Evolutionary conservation across 2,329 filamentous ascomycete genomes (phyloP).

Genomic region (Dactylellina drechsleri): DNA sequence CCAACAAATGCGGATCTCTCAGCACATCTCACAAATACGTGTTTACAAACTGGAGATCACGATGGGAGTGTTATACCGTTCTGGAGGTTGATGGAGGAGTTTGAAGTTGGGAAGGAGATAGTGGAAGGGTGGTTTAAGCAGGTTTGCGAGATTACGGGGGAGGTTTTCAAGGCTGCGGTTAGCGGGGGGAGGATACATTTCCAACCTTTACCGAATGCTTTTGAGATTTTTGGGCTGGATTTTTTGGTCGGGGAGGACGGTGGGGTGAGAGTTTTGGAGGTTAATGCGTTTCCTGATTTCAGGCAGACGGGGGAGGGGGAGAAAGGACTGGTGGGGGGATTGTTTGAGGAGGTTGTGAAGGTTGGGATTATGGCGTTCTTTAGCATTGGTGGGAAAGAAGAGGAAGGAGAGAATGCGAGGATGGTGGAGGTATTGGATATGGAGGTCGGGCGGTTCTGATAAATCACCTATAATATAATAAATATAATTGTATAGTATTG

Average conservation of each 20-base stretch:
- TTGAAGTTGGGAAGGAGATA: conserved; percentile 62
- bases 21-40: conserved; percentile 92
- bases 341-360: conserved; percentile 80
- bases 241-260: conserved; percentile 79
- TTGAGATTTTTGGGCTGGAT: conserved; percentile 91
- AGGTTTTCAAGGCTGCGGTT: conserved; percentile 87
- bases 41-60: conserved; percentile 74
- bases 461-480: too few species aligned
- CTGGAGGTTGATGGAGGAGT: conserved; percentile 69
- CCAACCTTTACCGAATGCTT: conserved; percentile 83
- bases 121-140: conserved; percentile 75
- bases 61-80: conserved; percentile 78
- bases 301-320: conserved; percentile 84
- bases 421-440: conserved; percentile 57
- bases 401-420: conserved; percentile 57
- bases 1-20: conserved; percentile 66
- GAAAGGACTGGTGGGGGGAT: conserved; percentile 74
- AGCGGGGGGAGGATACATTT: conserved; percentile 88
- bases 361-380: conserved; percentile 77
- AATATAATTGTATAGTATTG: neutral
- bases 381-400: conserved; percentile 59
- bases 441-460: conserved; percentile 62
- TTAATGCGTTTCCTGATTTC: conserved; percentile 97
- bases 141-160: conserved; percentile 77
- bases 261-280: conserved; percentile 80